Base-by-base conservation (phyloP, 768 basidiomycete species). In the Tricholoma matsutake region DNA sequence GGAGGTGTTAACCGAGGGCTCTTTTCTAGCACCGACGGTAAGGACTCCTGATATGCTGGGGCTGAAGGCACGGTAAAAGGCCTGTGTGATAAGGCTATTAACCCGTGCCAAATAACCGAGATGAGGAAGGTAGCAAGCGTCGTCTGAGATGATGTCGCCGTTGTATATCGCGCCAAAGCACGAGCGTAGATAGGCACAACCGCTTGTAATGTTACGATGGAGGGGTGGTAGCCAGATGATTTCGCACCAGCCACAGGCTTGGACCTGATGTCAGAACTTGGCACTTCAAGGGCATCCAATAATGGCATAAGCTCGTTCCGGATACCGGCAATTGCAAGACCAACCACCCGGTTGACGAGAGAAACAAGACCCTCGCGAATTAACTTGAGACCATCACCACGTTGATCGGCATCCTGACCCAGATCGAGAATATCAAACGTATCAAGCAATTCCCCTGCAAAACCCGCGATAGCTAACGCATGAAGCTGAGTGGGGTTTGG, bases 361-460 rank as follows among this genome's bases (percentile, higher is more conserved):
- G 88, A 91, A 20, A 84, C 76, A 39, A 94, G 79, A 5, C 87
- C 86, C 63, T 90, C 86, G n/a, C 88, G 82, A 60, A 89, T 82
- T 37, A 78, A 68, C 69, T 85, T 88, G 54, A 94, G 73, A 1
- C 88, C 88, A 63, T 92, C 90, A 18, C 82, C 84, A 53, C 89
- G 81, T 55, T 71, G 65, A 63, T 91, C 88, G 25, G 75, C 74
- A 54, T 90, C 87, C 6, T 79, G 72, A 9, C 89, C 88, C 4
- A 92, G 75, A 51, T 79, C 78, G 31, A 89, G 74, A 20, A 85
- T 80, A 70, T 92, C 88, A 57, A 92, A 90, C 14, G 78, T 80
- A 65, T 85, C 84, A 25, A 92, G 77, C 53, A 93, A 75, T 69
- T 94, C 92, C 47, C 86, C 87, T 20, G 88, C 85, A 64, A 94